Evolutionary conservation across 2,329 filamentous ascomycete species (phyloP), one percentile per base, ranked within the genome.

Genomic region (Massarina eburnea): DNA sequence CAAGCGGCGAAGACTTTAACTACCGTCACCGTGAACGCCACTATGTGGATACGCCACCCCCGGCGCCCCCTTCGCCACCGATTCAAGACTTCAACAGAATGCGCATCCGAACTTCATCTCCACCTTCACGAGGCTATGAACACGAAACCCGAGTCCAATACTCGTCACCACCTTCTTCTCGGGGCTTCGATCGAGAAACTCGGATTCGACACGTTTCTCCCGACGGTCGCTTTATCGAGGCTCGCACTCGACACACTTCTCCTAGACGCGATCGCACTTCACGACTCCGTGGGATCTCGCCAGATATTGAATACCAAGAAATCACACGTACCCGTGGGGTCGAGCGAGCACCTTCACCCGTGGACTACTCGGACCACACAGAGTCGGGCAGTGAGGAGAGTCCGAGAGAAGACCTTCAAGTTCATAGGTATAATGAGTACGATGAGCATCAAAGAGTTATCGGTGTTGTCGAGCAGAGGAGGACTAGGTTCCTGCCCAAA

Each of bases 391-490:
- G 61, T 27, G 57, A 56, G 10, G 50, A 52, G 9, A 10, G 58
- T n/a, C 49, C 24, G 49, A 5, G 51, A 55, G 18, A 50, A 57
- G 12, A 54, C 57, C 41, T 58, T 5, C 27, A 41, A 8, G 22
- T 29, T 24, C 18, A 24, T 8, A 18, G 39, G n/a, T 68, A 56
- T 54, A 61, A 41, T 19, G 64, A 57, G 2, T 41, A 61, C 4
- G 64, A 67, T 46, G 64, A 66, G 46, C 58, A 61, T 37, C 64
- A 64, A 1, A 18, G 55, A 20, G 58, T 57, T 6, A 51, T 54
- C 39, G 66, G 52, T 0, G 66, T 58, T 42, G 51, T 64, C 3
- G 63, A 64, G 37, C 58, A 66, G 46, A 56, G 51, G 19, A 30
- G 39, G 12, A 42, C 39, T 3, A 35, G 19, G 14, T 35, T 42